Conservation (phyloP, 2,329 filamentous ascomycete genomes). For the Fusarium annulatum region DNA sequence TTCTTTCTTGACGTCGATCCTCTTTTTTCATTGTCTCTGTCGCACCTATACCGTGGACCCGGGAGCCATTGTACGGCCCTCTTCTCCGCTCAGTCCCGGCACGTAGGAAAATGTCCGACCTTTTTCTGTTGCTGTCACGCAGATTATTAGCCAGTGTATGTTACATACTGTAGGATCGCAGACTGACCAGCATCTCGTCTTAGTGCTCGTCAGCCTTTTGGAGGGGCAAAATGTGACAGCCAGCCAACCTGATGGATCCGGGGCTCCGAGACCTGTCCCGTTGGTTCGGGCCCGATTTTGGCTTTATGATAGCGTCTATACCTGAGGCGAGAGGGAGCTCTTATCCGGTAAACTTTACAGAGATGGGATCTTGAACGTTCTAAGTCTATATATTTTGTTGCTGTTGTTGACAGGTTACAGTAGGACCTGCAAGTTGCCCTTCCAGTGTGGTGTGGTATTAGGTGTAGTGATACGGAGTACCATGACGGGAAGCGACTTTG, state of each 20-base stretch:
- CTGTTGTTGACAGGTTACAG: neutral
- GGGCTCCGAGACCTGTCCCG: neutral
- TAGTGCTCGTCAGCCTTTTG: neutral
- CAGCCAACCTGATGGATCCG: neutral
- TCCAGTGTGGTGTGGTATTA: slow-evolving; percentile 13
- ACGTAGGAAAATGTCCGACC: slow-evolving; percentile 35
- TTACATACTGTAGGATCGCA: slow-evolving; percentile 27
- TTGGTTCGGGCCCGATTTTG: slow-evolving; percentile 15
- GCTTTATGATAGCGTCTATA: slow-evolving; percentile 13
- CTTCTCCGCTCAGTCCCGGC: slow-evolving; percentile 8
- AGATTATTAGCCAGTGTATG: neutral
- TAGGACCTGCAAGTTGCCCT: slow-evolving; percentile 13
- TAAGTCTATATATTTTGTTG: neutral
- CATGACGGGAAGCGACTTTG: slow-evolving; percentile 5
- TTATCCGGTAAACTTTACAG: neutral
- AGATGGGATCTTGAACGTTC: neutral
- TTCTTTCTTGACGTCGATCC: slow-evolving; percentile 18
- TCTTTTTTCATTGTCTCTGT: slow-evolving; percentile 16
- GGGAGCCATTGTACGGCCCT: slow-evolving; percentile 22
- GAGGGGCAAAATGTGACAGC: slow-evolving; percentile 5
- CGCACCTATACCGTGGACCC: slow-evolving; percentile 25
- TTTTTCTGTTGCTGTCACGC: slow-evolving; percentile 9
- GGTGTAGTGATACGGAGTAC: slow-evolving; percentile 21
- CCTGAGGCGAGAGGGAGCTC: neutral
- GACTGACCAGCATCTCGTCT: slow-evolving; percentile 7